Evolutionary conservation across 805 yeast species (phyloP).

Genomic region (Teunomyces cretensis): DNA sequence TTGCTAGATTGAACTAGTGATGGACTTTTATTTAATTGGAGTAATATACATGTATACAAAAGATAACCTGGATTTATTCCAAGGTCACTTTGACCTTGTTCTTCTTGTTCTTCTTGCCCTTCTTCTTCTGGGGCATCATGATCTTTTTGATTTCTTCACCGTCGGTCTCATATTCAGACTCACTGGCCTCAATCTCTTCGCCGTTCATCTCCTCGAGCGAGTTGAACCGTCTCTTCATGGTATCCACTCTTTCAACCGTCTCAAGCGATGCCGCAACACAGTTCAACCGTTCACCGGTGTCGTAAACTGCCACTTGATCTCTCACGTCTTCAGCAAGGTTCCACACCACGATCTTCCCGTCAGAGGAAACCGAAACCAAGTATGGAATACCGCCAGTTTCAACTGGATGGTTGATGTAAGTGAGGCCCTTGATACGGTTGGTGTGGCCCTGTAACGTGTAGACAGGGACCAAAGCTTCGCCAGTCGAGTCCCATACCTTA

Average conservation of each 20-base stretch:
- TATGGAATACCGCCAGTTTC: conserved; percentile 40
- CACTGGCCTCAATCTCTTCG: conserved; percentile 34
- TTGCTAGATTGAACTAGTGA: conserved; percentile 53
- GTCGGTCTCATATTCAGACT: conserved; percentile 75
- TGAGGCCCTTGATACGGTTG: conserved; percentile 78
- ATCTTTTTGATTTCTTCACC: conserved; percentile 63
- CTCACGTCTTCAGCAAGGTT: conserved; percentile 49
- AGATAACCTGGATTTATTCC: conserved; percentile 39
- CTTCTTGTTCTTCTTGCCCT: conserved; percentile 38
- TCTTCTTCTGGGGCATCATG: conserved; percentile 50
- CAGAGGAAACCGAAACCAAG: conserved; percentile 83
- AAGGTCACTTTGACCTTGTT: conserved; percentile 45
- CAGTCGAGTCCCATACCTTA: conserved; percentile 22
- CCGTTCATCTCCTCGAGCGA: conserved; percentile 25
- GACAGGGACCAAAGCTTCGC: conserved; percentile 40
- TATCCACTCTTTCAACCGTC: conserved; percentile 65
- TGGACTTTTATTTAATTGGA: neutral
- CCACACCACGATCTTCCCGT: conserved; percentile 93
- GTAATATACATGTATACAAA: neutral
- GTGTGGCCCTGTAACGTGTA: conserved; percentile 78
- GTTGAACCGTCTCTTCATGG: conserved; percentile 60
- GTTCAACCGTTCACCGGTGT: conserved; percentile 86
- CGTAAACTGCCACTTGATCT: conserved; percentile 88
- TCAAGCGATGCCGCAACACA: conserved; percentile 81
- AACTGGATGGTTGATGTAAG: conserved; percentile 43